Conservation (phyloP, 495 filamentous ascomycete species). For the Penicillium canariense region DNA sequence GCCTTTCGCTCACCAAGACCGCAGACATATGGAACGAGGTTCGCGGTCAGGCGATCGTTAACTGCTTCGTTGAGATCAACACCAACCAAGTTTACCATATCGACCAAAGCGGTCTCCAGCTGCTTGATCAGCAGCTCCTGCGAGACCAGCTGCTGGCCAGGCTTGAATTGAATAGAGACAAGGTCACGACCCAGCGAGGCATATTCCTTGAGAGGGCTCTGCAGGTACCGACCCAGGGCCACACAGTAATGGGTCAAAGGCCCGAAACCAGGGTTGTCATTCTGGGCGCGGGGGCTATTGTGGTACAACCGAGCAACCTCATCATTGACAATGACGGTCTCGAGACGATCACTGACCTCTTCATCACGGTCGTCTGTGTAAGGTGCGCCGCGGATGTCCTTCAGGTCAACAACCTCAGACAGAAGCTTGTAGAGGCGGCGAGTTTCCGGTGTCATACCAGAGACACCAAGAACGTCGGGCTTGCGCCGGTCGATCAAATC, state of each 20-base stretch:
- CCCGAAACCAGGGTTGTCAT: conserved; percentile 75
- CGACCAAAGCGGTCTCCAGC: conserved; percentile 90
- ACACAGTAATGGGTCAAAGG: conserved; percentile 84
- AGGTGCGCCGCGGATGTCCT: conserved; percentile 68
- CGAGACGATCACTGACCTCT: conserved; percentile 67
- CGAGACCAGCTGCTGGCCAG: conserved; percentile 82
- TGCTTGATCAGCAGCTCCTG: conserved; percentile 81
- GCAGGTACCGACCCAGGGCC: conserved; percentile 82
- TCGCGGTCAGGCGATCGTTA: conserved; percentile 71
- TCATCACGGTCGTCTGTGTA: conserved; percentile 63
- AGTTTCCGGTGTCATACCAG: conserved; percentile 87
- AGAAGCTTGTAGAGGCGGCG: conserved; percentile 77
- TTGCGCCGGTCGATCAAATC: conserved; percentile 70
- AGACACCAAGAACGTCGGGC: conserved; percentile 87
- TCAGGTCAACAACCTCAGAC: conserved; percentile 68
- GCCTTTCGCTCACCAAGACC: conserved; percentile 94
- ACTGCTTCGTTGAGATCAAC: conserved; percentile 93
- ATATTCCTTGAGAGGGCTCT: conserved; percentile 93
- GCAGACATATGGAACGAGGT: conserved; percentile 86
- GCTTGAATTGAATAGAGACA: conserved; percentile 79
- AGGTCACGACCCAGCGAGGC: conserved; percentile 87
- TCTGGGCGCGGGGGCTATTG: conserved; percentile 74
- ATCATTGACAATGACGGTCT: conserved; percentile 90
- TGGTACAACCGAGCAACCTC: conserved; percentile 94
- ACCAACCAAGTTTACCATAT: conserved; percentile 95